Base-by-base conservation (phyloP, 73 alveolate species). In the Paramecium sexaurelia region DNA sequence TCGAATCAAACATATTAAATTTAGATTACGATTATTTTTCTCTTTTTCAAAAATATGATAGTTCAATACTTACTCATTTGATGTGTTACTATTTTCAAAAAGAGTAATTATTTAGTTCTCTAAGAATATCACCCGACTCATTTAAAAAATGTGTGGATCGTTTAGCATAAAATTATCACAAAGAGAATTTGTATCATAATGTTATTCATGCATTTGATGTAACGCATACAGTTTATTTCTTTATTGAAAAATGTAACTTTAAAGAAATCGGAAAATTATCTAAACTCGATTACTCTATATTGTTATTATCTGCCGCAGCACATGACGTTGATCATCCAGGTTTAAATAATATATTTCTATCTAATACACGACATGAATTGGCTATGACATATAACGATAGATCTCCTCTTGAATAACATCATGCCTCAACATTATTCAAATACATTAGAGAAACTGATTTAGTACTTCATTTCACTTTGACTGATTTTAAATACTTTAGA, bases 311-410 rank as follows among this genome's bases (percentile, higher is more conserved):
- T 7, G 92, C 97, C 6, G 95, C 97, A 7, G 75, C 91, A 32
- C 98, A 95, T 91, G 98, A 95, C 73, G 94, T 43, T 29, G 96
- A 94, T n/a, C 98, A 95, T 71, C 98, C 96, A 37, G 98, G 98
- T 1, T 71, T 84, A 55, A 95, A 94, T 91, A 95, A 95, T 43
- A 75, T 83, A 7, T 95, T 75, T 71, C 26, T 94, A 68, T 73
- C 93, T n/a, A 87, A 95, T 56, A 92, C 96, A 20, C 35, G 85
- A 51, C 84, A 92, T 55, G 91, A 69, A 7, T 75, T 95, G 27
- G 95, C 98, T 29, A 85, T 95, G 37, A 57, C 57, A 5, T 95
- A 95, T 87, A 95, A 95, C 75, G 98, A 92, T 85, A 92, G 75
- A 45, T 75, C 95, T 41, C 97, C 95, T 6, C 91, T 95, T 9